Conservation (phyloP, 352 stramenopile species). For the Phytopythium aichiense region DNA sequence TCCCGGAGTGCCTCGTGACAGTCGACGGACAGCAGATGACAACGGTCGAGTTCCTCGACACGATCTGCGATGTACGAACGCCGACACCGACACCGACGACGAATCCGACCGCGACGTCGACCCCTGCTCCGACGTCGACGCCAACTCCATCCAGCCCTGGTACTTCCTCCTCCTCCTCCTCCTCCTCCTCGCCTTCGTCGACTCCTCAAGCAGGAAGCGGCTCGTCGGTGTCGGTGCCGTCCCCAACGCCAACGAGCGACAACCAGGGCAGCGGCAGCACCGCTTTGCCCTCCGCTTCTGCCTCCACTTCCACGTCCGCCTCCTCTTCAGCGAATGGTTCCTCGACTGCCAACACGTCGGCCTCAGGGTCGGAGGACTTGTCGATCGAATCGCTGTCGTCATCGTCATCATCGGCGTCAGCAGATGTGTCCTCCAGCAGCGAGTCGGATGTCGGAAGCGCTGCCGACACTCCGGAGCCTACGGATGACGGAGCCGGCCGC, state of each 20-base stretch:
- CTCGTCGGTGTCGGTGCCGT: not conserved
- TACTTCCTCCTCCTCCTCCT: not conserved
- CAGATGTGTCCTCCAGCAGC: not conserved
- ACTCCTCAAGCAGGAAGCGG: not conserved
- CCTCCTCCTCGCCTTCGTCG: not conserved
- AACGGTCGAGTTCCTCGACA: conserved; percentile 15
- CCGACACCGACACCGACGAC: not conserved
- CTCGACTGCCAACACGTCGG: not conserved
- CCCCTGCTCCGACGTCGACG: not conserved
- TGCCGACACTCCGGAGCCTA: not conserved
- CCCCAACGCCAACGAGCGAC: not conserved
- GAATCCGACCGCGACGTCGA: not conserved
- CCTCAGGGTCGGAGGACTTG: conserved; percentile 5
- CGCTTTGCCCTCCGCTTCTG: too few relatives aligned
- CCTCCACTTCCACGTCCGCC: not conserved
- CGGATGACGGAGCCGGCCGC: not conserved
- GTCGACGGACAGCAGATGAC: conserved; percentile 18
- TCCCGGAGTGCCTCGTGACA: conserved; percentile 18
- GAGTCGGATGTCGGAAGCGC: not conserved
- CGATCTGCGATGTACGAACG: conserved; percentile 14
- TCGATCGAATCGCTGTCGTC: not conserved
- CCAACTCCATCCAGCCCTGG: not conserved
- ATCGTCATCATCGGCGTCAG: not conserved
- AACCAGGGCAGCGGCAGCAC: not conserved
- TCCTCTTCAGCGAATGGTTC: not conserved